A percentile compares a stretch with the other conserved stretches of the same genome.
These are phyloP conservation scores for Talaromyces marneffei DNA, from an alignment of 2,329 filamentous ascomycete genomes.

Conservation along the genomic window DNA sequence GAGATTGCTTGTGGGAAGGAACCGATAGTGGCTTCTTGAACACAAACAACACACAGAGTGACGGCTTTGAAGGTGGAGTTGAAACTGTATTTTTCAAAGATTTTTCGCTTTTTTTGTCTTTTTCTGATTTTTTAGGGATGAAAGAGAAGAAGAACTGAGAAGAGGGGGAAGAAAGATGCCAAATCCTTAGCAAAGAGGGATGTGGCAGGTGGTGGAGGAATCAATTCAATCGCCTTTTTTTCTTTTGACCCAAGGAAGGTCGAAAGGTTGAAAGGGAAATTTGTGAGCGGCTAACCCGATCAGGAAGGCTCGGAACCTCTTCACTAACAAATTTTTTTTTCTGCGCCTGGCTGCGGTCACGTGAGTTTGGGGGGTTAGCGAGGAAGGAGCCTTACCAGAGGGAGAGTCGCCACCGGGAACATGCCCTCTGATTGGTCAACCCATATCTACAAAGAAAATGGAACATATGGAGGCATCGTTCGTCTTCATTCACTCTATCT, in stretches of 20 bases:
- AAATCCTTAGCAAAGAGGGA: slow-evolving; percentile 19
- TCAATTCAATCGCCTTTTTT: slow-evolving; percentile 16
- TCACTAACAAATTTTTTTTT: slow-evolving; percentile 10
- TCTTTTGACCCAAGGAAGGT: slow-evolving; percentile 25
- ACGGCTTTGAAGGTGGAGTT: slow-evolving; percentile 3
- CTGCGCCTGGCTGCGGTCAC: background rate
- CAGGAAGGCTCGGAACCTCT: slow-evolving; percentile 3
- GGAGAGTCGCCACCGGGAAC: background rate
- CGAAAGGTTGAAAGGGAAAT: slow-evolving; percentile 23
- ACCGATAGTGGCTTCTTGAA: slow-evolving; percentile 16
- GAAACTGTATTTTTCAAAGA: slow-evolving; percentile 26
- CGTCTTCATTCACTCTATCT: background rate
- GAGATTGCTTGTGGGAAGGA: slow-evolving; percentile 16
- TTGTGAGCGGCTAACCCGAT: slow-evolving; percentile 15
- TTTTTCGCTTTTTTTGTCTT: slow-evolving; percentile 32
- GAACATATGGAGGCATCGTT: background rate
- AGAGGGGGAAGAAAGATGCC: slow-evolving; percentile 19
- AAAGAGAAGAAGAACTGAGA: slow-evolving; percentile 24
- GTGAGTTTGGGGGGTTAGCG: slow-evolving; percentile 10
- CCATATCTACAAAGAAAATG: slow-evolving; percentile 6
- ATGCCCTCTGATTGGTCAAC: background rate
- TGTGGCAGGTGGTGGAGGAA: slow-evolving; percentile 16
- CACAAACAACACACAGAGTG: slow-evolving; percentile 30
- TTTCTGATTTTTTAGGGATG: slow-evolving; percentile 31
- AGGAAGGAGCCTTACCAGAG: background rate